Evolutionary conservation across 208 protist genomes (phyloP).

Genomic region (Leishmania guyanensis): DNA sequence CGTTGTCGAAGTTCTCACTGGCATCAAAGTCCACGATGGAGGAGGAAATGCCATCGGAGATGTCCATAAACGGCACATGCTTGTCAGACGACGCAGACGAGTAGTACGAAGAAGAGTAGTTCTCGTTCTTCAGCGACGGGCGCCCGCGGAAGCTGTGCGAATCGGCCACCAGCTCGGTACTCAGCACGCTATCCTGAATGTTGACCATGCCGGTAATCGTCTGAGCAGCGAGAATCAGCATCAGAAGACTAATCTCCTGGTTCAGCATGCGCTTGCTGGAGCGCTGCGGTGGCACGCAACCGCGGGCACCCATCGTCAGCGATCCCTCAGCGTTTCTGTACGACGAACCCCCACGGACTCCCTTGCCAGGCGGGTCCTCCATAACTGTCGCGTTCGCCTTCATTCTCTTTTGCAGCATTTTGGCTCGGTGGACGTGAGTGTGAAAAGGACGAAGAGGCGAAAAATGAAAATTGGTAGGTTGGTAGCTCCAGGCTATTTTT

Average conservation of each 20-base stretch:
- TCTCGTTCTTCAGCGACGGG: conserved; percentile 32
- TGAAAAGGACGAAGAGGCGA: background rate
- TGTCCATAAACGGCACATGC: conserved; percentile 36
- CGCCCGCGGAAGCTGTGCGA: conserved; percentile 31
- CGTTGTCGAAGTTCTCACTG: conserved; percentile 30
- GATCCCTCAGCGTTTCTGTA: background rate
- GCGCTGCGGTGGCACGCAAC: conserved; percentile 7
- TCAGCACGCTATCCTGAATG: conserved; percentile 42
- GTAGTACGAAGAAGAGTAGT: conserved; percentile 33
- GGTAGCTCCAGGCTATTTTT: background rate
- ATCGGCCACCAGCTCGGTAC: conserved; percentile 69
- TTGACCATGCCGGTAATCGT: conserved; percentile 40
- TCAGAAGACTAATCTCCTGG: conserved; percentile 52
- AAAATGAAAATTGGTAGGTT: background rate
- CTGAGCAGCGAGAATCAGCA: conserved; percentile 58
- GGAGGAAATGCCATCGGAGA: conserved; percentile 43
- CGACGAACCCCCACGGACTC: background rate
- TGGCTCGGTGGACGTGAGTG: background rate
- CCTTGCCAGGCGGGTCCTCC: conserved; percentile 4
- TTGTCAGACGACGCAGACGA: conserved; percentile 31
- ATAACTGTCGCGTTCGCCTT: conserved; percentile 3
- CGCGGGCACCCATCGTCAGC: background rate
- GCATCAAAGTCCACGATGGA: conserved; percentile 41
- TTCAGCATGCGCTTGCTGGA: conserved; percentile 34
- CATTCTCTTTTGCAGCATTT: conserved; percentile 6